These are phyloP conservation scores for Viridothelium virens DNA, from an alignment of 495 filamentous ascomycete species.

Conservation along the genomic window DNA sequence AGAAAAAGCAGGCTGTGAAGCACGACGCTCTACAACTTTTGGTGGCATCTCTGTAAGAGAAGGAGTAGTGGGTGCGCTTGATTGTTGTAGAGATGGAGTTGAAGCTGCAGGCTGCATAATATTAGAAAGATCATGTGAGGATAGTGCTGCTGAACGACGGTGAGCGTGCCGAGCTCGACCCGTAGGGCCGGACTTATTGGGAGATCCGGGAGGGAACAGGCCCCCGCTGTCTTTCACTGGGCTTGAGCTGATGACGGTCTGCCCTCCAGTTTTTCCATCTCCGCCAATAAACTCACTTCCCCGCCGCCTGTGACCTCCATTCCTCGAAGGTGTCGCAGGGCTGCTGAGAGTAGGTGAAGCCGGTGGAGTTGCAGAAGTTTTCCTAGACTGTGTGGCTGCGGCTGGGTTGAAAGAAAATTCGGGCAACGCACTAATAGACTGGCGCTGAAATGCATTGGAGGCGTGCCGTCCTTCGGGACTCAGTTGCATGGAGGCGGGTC, in stretches of 20 bases:
- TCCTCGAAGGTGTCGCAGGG: slow-evolving; percentile 36
- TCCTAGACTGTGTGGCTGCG: slow-evolving; percentile 17
- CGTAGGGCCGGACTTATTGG: slow-evolving; percentile 39
- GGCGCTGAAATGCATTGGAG: slow-evolving; percentile 20
- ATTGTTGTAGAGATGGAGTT: slow-evolving; percentile 41
- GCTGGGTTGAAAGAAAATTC: slow-evolving; percentile 37
- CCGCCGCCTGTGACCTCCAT: slow-evolving; percentile 59
- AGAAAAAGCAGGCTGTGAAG: slow-evolving; percentile 2
- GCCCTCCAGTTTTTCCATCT: slow-evolving; percentile 52
- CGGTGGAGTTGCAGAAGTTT: slow-evolving; percentile 23
- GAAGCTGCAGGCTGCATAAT: slow-evolving; percentile 55
- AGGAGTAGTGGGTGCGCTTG: slow-evolving; percentile 63
- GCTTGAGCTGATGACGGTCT: slow-evolving; percentile 52
- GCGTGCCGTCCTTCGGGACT: slow-evolving; percentile 14
- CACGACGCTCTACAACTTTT: background rate
- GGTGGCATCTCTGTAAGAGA: background rate
- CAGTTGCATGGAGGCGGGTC: slow-evolving; percentile 3
- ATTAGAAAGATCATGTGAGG: slow-evolving; percentile 69
- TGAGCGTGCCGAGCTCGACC: slow-evolving; percentile 68
- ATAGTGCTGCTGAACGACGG: slow-evolving; percentile 77
- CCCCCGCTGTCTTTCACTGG: slow-evolving; percentile 56
- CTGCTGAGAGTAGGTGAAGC: slow-evolving; percentile 26
- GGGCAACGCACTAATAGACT: slow-evolving; percentile 30
- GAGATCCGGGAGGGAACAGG: slow-evolving; percentile 42
- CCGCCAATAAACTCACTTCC: slow-evolving; percentile 74